A percentile compares a stretch with the other conserved stretches of the same genome.
phyloP scores from a whole-genome alignment of 129 eudicot species.

The Arctium lappa region DNA sequence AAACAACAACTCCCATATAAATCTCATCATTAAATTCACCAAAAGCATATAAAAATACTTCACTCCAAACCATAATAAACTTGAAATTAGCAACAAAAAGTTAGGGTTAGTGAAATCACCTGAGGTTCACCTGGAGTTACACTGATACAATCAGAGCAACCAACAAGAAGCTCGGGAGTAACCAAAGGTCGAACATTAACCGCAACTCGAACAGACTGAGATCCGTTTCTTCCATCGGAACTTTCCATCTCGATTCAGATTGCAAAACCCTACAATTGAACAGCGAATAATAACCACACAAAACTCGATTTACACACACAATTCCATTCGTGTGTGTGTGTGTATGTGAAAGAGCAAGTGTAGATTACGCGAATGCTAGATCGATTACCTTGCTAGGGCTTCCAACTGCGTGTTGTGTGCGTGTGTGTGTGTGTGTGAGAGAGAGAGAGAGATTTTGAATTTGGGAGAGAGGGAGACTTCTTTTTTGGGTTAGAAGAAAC shows the following conservation, averaged over 20 bases:
- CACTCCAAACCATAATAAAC: neutral
- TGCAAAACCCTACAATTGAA: conserved; percentile 21
- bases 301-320: neutral
- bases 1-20: neutral
- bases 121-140: conserved; percentile 77
- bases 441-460: conserved; percentile 19
- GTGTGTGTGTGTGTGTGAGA: neutral
- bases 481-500: conserved; percentile 1
- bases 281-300: neutral
- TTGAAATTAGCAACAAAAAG: neutral
- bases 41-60: neutral
- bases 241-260: conserved; percentile 45
- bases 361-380: neutral
- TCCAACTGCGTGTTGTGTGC: conserved; percentile 19
- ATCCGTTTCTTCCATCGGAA: conserved; percentile 39
- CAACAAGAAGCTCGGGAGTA: conserved; percentile 75
- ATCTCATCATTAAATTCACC: neutral
- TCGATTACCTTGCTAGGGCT: conserved; percentile 22
- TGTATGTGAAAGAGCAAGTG: neutral
- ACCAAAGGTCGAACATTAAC: conserved; percentile 82
- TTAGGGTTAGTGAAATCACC: conserved; percentile 34
- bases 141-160: conserved; percentile 75
- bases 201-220: conserved; percentile 79
- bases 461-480: conserved; percentile 6
- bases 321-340: neutral